phyloP scores from a whole-genome alignment of 108 stramenopile species.

The Skeletonema tropicum region DNA sequence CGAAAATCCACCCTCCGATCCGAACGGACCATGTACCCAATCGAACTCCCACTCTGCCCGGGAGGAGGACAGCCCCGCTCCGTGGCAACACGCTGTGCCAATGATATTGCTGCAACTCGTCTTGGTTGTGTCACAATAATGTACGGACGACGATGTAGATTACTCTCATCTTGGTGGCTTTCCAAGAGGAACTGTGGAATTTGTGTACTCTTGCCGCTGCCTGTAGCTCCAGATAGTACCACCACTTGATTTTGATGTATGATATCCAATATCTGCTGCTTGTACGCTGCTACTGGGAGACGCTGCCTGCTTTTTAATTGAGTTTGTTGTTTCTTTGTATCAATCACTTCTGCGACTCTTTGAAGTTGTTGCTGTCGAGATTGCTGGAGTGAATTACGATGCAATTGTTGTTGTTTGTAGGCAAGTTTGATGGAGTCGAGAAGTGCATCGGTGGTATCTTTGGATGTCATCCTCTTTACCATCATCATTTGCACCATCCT shows the following conservation, averaged over 20 bases:
- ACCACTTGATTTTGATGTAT: constrained; percentile 52
- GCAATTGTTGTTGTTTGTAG: constrained; percentile 27
- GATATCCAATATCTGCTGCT: constrained; percentile 45
- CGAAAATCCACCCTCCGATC: constrained; percentile 42
- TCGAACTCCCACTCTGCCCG: constrained; percentile 47
- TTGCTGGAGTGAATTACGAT: constrained; percentile 13
- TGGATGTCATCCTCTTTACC: constrained; percentile 12
- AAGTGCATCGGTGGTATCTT: constrained; percentile 46
- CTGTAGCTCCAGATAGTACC: constrained; percentile 78
- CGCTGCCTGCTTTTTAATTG: constrained; percentile 15
- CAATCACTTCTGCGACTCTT: constrained; percentile 19
- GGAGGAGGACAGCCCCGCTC: constrained; percentile 67
- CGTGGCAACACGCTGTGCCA: constrained; percentile 88
- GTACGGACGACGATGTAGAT: constrained; percentile 30
- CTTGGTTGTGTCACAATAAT: constrained; percentile 92
- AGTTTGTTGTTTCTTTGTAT: constrained; percentile 9
- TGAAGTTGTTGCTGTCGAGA: neutral
- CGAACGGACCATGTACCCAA: constrained; percentile 82
- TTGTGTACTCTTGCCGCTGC: constrained; percentile 86
- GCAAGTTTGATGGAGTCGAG: constrained; percentile 54
- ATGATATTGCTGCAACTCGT: constrained; percentile 86
- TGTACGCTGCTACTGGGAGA: constrained; percentile 61
- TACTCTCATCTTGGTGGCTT: constrained; percentile 18
- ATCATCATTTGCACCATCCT: constrained; percentile 17
- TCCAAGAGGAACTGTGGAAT: constrained; percentile 83